Percentiles rank a stretch among this genome's conserved stretches.
phyloP scores from a whole-genome alignment of 305 asterid species.

The Solanum chacoense region DNA sequence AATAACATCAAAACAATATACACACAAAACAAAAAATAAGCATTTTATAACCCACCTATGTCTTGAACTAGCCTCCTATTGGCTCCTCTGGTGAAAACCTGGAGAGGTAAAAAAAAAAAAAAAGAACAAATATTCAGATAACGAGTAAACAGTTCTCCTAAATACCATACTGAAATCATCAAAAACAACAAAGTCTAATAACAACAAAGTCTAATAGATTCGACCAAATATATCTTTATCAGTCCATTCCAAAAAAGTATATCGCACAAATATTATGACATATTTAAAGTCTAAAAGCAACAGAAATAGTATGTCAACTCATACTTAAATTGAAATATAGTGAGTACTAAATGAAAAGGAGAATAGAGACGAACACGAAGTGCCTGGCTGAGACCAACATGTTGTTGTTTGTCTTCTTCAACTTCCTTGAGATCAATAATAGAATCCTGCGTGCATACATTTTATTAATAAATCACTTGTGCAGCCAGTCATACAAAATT shows the following conservation, averaged over 20 bases:
- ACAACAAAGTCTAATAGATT: not conserved
- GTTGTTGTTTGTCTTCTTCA: not conserved
- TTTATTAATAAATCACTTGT: not conserved
- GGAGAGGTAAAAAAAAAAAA: not conserved
- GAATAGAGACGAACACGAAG: not conserved
- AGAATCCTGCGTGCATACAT: not conserved
- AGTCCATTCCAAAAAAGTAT: not conserved
- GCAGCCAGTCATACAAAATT: not conserved
- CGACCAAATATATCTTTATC: not conserved
- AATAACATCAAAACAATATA: not conserved
- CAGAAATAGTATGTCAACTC: not conserved
- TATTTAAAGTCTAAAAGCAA: not conserved
- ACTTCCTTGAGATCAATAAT: conserved; percentile 1
- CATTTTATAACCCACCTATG: not conserved
- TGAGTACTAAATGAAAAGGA: not conserved
- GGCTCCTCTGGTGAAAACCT: conserved; percentile 8
- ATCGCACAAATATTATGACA: not conserved
- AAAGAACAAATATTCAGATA: not conserved
- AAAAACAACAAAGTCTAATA: not conserved
- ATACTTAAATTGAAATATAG: not conserved
- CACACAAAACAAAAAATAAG: not conserved
- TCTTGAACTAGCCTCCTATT: conserved; percentile 8
- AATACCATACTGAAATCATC: not conserved
- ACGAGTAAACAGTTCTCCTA: not conserved
- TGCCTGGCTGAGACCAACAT: conserved; percentile 12